phyloP scores from a whole-genome alignment of 176 grass and related monocot genomes.

The Lolium multiflorum region DNA sequence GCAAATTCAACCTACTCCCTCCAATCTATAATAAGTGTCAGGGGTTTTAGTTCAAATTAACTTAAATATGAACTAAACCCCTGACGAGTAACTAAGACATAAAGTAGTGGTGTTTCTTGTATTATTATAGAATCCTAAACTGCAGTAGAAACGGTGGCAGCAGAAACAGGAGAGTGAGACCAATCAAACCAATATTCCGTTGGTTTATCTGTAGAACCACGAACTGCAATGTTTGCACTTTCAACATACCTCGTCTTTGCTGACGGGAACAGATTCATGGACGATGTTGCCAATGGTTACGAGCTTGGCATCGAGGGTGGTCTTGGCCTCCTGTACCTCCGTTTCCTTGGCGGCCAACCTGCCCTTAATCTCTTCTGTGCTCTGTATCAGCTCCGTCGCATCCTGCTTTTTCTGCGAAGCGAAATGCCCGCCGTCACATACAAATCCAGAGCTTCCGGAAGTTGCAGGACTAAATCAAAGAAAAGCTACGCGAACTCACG shows the following conservation, averaged over 20 bases:
- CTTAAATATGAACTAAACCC: too few species aligned
- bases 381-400: constrained; percentile 70
- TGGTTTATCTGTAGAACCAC: neutral
- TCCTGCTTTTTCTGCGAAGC: constrained; percentile 62
- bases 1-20: neutral
- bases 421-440: neutral
- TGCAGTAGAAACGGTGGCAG: neutral
- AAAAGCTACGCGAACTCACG: constrained; percentile 41
- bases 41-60: too few species aligned
- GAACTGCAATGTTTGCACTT: neutral
- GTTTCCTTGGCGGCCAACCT: constrained; percentile 73
- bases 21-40: too few species aligned
- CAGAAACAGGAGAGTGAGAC: neutral
- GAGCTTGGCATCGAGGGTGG: constrained; percentile 64
- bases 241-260: constrained; percentile 56
- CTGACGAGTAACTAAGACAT: neutral
- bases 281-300: constrained; percentile 79
- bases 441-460: neutral
- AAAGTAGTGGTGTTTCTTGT: neutral
- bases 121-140: neutral
- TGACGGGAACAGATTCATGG: constrained; percentile 76
- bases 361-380: constrained; percentile 83
- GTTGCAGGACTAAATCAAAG: neutral
- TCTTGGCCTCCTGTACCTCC: constrained; percentile 90
- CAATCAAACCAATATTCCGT: neutral